Percentiles rank a stretch among this genome's conserved stretches.
Evolutionary conservation across 2,329 filamentous ascomycete species (phyloP).

Genomic region (Talaromyces sp.): DNA sequence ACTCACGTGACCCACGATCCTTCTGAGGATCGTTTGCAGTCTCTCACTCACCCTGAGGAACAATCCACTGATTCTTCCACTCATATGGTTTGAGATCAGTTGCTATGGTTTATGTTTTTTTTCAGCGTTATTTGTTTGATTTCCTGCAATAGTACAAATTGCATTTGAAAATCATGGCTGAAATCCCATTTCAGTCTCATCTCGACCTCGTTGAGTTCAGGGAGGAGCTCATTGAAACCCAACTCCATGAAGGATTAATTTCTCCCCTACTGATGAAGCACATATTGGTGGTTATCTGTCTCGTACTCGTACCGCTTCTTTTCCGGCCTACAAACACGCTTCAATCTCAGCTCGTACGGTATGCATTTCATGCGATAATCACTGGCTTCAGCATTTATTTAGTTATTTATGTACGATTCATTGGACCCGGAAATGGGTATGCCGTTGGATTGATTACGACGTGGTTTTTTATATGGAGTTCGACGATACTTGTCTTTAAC

Average conservation of each 20-base stretch:
- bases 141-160: background rate
- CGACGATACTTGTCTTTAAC: slow-evolving; percentile 49
- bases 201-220: slow-evolving; percentile 21
- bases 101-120: background rate
- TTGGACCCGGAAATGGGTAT: slow-evolving; percentile 48
- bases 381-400: slow-evolving; percentile 39
- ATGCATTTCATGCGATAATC: slow-evolving; percentile 41
- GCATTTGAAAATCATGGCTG: slow-evolving; percentile 18
- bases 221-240: slow-evolving; percentile 17
- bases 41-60: no score
- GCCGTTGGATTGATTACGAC: slow-evolving; percentile 50
- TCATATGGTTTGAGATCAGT: background rate
- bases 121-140: background rate
- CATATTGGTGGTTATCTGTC: slow-evolving; percentile 21
- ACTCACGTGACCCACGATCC: no score
- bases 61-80: no score
- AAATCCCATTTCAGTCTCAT: slow-evolving; percentile 21
- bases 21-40: no score
- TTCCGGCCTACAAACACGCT: slow-evolving; percentile 40
- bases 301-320: slow-evolving; percentile 46
- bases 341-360: slow-evolving; percentile 33
- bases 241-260: slow-evolving; percentile 22
- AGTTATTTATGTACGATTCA: slow-evolving; percentile 42
- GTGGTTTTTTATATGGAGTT: slow-evolving; percentile 52
- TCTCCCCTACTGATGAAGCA: slow-evolving; percentile 33